These are phyloP conservation scores for Penicillium taxi DNA, from an alignment of 495 filamentous ascomycete species.

Conservation along the genomic window DNA sequence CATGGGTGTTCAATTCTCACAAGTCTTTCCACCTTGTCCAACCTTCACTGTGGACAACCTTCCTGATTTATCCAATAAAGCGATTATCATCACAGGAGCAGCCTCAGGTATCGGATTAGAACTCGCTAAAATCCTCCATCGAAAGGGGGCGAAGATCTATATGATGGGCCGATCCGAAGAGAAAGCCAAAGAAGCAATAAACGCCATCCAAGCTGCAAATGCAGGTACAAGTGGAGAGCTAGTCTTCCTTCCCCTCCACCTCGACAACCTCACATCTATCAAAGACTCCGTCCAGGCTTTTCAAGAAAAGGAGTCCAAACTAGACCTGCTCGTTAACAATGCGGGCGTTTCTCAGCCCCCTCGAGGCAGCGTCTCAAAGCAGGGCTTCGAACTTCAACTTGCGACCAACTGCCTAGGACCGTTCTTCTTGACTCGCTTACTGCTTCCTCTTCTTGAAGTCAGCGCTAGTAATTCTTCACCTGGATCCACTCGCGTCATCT, in stretches of 20 bases:
- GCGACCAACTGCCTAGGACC: conserved; percentile 34
- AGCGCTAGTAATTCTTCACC: background rate
- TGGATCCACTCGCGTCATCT: conserved; percentile 7
- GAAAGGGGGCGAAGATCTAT: background rate
- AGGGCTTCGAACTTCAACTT: conserved; percentile 33
- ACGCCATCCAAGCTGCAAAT: background rate
- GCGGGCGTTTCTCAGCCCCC: conserved; percentile 39
- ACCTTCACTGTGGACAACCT: conserved; percentile 1
- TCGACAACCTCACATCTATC: conserved; percentile 44
- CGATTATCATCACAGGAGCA: conserved; percentile 33
- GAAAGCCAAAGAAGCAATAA: background rate
- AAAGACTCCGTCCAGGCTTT: conserved; percentile 38
- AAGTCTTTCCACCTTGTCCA: background rate
- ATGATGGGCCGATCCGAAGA: conserved; percentile 1
- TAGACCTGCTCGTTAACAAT: conserved; percentile 51
- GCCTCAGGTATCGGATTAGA: conserved; percentile 37
- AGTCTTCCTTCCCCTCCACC: conserved; percentile 36
- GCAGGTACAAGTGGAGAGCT: conserved; percentile 22
- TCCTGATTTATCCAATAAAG: conserved; percentile 1
- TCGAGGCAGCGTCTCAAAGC: conserved; percentile 17
- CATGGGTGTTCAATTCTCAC: background rate
- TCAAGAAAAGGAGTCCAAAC: conserved; percentile 25
- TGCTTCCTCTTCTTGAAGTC: conserved; percentile 13
- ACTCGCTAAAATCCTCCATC: conserved; percentile 35
- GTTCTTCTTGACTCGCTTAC: conserved; percentile 25